Base-by-base conservation (phyloP, 805 yeast species). In the Candida corydali region DNA sequence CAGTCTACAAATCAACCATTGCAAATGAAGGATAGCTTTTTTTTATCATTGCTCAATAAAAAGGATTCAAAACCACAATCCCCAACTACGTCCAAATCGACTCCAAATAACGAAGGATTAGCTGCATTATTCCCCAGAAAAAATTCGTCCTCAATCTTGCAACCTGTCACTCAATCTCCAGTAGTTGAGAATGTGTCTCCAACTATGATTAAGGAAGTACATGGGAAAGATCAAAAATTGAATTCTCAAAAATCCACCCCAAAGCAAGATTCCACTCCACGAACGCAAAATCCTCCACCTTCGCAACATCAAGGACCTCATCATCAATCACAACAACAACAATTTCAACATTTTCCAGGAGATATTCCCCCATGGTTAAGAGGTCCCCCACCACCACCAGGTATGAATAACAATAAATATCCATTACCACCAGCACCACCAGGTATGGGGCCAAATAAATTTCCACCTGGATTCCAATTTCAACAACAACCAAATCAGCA, bases 21-120 rank as follows among this genome's bases (percentile, higher is more conserved):
- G 17, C 44, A 38, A 11, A 40, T 51, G n/a, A 60, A 63, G 44
- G 76, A 72, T 40, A 51, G 65, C 11, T 75, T 75, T 42, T 70
- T 75, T 47, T 61, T 68, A 57, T 65, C 78, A 4, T 53, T 75
- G 37, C 51, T 75, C 43, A 59, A 64, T 27, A 70, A 68, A 41
- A 50, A 57, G 19, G 46, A 46, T 24, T 29, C 41, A 18, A 30
- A 26, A 12, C 26, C 18, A 7, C 34, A 22, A 15, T 11, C 32
- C 1, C 29, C 30, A 20, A 17, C 10, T 17, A 6, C 26, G 3
- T 18, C 22, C 9, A 26, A 26, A 14, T 17, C 37, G 8, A 22
- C 35, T 8, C 25, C 32, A 20, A n/a, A 27, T 8, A 33, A 24
- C 11, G 29, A 29, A 16, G 39, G 35, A 16, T 27, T 38, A 19